phyloP scores from a whole-genome alignment of 805 yeast genomes.

The Metschnikowia corniflorae region DNA sequence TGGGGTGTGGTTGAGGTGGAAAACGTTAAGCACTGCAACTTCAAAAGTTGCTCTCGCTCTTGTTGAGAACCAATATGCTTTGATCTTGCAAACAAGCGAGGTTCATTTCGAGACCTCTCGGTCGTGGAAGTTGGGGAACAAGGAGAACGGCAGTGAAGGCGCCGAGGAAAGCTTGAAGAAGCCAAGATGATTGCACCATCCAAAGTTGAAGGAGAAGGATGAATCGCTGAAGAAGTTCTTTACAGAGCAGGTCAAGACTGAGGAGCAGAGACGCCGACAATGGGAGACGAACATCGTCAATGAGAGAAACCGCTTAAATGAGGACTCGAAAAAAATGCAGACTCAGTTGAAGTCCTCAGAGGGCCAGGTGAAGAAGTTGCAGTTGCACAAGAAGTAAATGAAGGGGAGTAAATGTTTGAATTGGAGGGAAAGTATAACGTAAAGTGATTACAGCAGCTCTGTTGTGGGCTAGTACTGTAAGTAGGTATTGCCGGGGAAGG shows the following conservation, averaged over 20 bases:
- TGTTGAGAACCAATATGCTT: conserved; percentile 80
- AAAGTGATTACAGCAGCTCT: too few species aligned
- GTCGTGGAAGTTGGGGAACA: conserved; percentile 57
- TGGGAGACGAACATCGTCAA: conserved; percentile 97
- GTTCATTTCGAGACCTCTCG: conserved; percentile 79
- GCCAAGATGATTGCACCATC: conserved; percentile 65
- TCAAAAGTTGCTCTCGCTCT: conserved; percentile 74
- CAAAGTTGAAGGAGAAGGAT: conserved; percentile 95
- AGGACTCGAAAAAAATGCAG: conserved; percentile 89
- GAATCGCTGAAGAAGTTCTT: conserved; percentile 89
- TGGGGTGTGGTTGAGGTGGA: conserved; percentile 91
- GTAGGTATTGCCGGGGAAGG: too few species aligned
- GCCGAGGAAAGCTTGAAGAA: conserved; percentile 36
- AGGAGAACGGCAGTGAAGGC: conserved; percentile 26
- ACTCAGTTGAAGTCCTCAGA: conserved; percentile 68
- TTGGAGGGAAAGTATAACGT: too few species aligned
- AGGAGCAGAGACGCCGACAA: conserved; percentile 94
- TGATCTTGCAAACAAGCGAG: conserved; percentile 76
- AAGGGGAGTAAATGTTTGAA: too few species aligned
- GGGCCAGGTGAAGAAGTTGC: conserved; percentile 66
- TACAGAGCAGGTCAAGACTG: conserved; percentile 93
- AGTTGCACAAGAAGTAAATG: conserved; percentile 29
- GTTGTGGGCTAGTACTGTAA: too few species aligned
- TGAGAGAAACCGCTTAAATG: conserved; percentile 90
- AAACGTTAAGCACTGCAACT: conserved; percentile 81